Percentiles rank a stretch among this genome's conserved stretches.
Evolutionary conservation across 306 rosid genomes (phyloP).

Genomic region (Trifolium dubium): DNA sequence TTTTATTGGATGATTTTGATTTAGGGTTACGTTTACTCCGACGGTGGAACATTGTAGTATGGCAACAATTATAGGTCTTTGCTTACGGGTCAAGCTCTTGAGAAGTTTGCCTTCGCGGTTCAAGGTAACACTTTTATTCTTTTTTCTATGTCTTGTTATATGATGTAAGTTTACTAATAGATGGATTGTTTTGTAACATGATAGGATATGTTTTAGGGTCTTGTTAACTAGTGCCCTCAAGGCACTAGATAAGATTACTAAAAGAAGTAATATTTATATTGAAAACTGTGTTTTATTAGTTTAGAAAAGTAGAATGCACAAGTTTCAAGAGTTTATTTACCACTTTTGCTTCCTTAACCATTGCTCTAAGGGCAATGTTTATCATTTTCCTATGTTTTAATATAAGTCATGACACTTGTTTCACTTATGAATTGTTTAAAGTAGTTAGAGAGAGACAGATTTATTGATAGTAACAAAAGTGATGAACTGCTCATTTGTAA

Average conservation of each 20-base stretch:
- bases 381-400: slow-evolving; percentile 18
- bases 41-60: slow-evolving; percentile 96
- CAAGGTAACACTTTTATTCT: slow-evolving; percentile 58
- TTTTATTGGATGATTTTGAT: slow-evolving; percentile 26
- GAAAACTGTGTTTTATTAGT: too few relatives aligned
- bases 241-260: too few relatives aligned
- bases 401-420: background rate
- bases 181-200: slow-evolving; percentile 4
- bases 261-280: too few relatives aligned
- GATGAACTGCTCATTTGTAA: slow-evolving; percentile 7
- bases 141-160: background rate
- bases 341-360: too few relatives aligned
- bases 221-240: too few relatives aligned
- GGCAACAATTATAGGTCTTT: slow-evolving; percentile 94
- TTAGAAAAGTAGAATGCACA: too few relatives aligned
- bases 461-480: background rate
- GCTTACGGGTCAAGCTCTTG: slow-evolving; percentile 85
- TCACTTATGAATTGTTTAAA: slow-evolving; percentile 20
- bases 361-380: too few relatives aligned
- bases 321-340: too few relatives aligned
- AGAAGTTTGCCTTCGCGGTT: slow-evolving; percentile 86
- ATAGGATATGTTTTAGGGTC: slow-evolving; percentile 5
- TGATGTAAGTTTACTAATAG: slow-evolving; percentile 18
- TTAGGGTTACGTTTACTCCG: slow-evolving; percentile 93
- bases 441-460: background rate